phyloP scores from a whole-genome alignment of 2,329 filamentous ascomycete genomes.

The Westerdykella sp. region DNA sequence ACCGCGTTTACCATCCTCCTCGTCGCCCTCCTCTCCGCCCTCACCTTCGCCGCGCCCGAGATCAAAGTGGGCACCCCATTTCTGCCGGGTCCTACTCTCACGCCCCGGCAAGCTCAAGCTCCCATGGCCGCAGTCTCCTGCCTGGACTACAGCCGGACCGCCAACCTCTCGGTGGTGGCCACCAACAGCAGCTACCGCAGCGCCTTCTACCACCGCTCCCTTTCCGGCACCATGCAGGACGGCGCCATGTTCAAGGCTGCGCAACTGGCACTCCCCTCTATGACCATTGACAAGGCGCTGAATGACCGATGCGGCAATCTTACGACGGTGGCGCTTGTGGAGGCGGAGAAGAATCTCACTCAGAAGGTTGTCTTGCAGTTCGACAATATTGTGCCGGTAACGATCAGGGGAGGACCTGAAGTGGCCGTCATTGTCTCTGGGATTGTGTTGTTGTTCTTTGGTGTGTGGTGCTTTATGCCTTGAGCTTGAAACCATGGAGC shows the following conservation, averaged over 20 bases:
- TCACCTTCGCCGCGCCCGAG: conserved; percentile 12
- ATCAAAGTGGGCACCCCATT: not conserved
- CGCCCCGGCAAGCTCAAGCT: conserved; percentile 18
- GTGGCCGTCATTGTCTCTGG: not conserved
- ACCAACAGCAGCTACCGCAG: conserved; percentile 43
- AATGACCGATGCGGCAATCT: conserved; percentile 45
- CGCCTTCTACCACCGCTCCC: conserved; percentile 42
- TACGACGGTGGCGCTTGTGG: conserved; percentile 40
- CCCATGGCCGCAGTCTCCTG: conserved; percentile 30
- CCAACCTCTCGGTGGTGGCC: conserved; percentile 45
- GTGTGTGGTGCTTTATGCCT: conserved; percentile 2
- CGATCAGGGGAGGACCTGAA: conserved; percentile 3
- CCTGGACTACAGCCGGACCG: conserved; percentile 41
- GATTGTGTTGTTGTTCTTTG: conserved; percentile 1
- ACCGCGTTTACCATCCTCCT: conserved; percentile 20
- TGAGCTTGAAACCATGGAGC: not conserved
- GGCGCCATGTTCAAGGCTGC: conserved; percentile 41
- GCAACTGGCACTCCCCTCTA: conserved; percentile 31
- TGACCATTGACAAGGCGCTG: conserved; percentile 38
- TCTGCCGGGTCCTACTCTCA: conserved; percentile 13
- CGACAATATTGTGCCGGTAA: conserved; percentile 1
- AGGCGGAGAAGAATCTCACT: conserved; percentile 43
- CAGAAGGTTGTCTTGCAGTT: conserved; percentile 37
- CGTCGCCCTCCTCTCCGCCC: conserved; percentile 17
- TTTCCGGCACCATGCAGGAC: conserved; percentile 36